These are phyloP conservation scores for Saraca asoca DNA, from an alignment of 331 rosid genomes.

Conservation along the genomic window DNA sequence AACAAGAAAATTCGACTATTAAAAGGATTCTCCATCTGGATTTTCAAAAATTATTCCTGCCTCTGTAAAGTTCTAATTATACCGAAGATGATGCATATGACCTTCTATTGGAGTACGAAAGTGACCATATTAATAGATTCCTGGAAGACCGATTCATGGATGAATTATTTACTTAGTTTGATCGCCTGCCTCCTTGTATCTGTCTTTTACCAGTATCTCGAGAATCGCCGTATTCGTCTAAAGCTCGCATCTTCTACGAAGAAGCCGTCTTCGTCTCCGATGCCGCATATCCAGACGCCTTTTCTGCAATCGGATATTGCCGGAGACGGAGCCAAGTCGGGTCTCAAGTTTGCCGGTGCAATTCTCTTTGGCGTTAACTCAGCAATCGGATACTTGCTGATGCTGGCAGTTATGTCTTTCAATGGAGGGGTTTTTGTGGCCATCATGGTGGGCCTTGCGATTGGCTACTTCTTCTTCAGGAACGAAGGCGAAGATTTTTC, in stretches of 20 bases:
- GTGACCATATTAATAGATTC: constrained; percentile 70
- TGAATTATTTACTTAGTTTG: constrained; percentile 51
- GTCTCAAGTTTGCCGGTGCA: constrained; percentile 53
- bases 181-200: constrained; percentile 66
- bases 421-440: constrained; percentile 93
- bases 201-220: constrained; percentile 74
- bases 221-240: constrained; percentile 66
- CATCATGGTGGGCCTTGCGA: constrained; percentile 64
- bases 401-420: constrained; percentile 89
- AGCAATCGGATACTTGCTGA: constrained; percentile 84
- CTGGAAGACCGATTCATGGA: constrained; percentile 76
- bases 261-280: constrained; percentile 8
- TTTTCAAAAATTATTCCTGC: no score
- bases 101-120: constrained; percentile 84
- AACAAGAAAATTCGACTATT: no score
- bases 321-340: constrained; percentile 43
- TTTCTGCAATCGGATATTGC: constrained; percentile 41
- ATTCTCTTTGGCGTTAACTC: constrained; percentile 66
- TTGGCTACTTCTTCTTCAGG: constrained; percentile 66
- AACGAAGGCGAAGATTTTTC: constrained; percentile 54
- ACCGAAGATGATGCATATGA: constrained; percentile 97
- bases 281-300: constrained; percentile 55
- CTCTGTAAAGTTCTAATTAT: not conserved
- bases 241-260: constrained; percentile 43
- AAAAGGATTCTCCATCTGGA: no score